Conservation (phyloP, 306 rosid species). For the Cotoneaster glaucophyllus region DNA sequence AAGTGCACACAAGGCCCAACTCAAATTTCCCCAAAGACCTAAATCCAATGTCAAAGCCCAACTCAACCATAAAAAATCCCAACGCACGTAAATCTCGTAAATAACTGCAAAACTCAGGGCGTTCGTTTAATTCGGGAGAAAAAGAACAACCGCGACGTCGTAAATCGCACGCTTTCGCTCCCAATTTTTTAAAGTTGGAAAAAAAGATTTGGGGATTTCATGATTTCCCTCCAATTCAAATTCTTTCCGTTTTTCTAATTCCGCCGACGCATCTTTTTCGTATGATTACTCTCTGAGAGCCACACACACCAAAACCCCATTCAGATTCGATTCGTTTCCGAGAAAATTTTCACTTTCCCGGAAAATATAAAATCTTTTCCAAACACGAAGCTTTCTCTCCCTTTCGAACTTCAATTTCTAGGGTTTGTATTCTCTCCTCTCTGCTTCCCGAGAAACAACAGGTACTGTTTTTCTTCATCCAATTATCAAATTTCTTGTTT, state of each 20-base stretch:
- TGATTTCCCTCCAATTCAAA: slow-evolving; percentile 28
- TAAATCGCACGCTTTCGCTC: slow-evolving; percentile 12
- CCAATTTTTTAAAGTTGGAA: not conserved
- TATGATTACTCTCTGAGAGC: not conserved
- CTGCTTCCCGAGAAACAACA: not conserved
- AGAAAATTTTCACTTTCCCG: not conserved
- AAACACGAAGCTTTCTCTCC: not conserved
- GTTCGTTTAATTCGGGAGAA: not conserved
- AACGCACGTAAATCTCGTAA: not conserved
- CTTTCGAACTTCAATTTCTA: not conserved
- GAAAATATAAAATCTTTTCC: not conserved
- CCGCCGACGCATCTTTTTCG: not conserved
- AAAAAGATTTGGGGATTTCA: not conserved
- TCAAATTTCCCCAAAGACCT: not conserved
- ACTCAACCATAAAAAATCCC: not conserved
- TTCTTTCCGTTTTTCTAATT: not conserved
- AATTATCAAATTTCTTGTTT: not conserved
- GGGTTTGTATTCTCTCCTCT: slow-evolving; percentile 1
- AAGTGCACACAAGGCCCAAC: not conserved
- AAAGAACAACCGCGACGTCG: not conserved
- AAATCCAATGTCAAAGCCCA: not conserved
- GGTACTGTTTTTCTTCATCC: not conserved
- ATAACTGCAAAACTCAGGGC: not conserved
- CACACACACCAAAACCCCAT: not conserved
- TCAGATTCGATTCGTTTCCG: not conserved